Base-by-base conservation (phyloP, 352 stramenopile genomes). In the Globisporangium sylvaticum region DNA sequence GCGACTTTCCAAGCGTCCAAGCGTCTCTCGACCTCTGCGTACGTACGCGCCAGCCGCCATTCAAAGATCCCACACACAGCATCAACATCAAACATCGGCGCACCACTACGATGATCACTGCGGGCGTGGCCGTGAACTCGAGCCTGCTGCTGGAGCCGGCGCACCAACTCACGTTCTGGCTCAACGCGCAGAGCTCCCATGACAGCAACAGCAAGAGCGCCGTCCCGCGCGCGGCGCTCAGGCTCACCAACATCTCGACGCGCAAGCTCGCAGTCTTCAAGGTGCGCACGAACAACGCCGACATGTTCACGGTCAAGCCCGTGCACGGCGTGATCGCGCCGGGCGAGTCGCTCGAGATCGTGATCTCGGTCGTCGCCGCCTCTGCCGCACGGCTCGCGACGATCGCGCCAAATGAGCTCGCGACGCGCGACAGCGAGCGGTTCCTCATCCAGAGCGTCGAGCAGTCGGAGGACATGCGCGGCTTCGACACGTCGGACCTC, bases 271-370 rank as follows among this genome's bases (percentile, higher is more conserved):
- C 90, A 18, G 73, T 92, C 12, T 92, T 90, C 67, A 89, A 90
- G 53, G 72, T 94, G 31, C 83, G 84, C 66, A 94, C 87, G 44
- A 90, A 83, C 68, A 85, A 90, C 69, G 78, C 83, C 57, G 73
- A 91, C 34, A 87, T 87, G 54, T 94, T 94, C 67, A 81, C 77
- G 24, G 87, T 94, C 52, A 84, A 79, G 58, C 87, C 87, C 8
- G 79, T 86, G 37, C 79, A 92, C 39, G 83, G 83, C 29, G 39
- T 91, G 10, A 57, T 94, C 42, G 39, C 61, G n/a, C 77, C 82
- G 20, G 79, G 72, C 22, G 62, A 60, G 3, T 76, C 76, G 27
- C 50, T 65, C 32, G 63, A 78, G 61, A 64, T 94, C 15, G 55
- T 67, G 1, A 63, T 94, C 14, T 79, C 78, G 9, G 68, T 89